phyloP scores from a whole-genome alignment of 1,284 basidiomycete species.

The Bjerkandera adusta region DNA sequence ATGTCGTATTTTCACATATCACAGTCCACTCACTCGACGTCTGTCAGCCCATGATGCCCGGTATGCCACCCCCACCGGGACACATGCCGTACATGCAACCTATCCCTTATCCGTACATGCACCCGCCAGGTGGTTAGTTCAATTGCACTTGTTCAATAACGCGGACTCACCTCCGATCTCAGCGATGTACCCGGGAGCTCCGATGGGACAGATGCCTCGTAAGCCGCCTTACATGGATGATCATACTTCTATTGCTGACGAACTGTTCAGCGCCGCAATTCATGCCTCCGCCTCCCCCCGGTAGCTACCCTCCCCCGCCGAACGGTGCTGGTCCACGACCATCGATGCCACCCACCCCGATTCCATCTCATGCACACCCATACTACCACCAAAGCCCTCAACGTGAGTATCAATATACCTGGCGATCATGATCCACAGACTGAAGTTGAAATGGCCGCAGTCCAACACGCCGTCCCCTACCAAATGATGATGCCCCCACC shows the following conservation, averaged over 20 bases:
- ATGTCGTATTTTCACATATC: conserved; percentile 1
- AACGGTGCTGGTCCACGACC: conserved; percentile 72
- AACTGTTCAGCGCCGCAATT: conserved; percentile 49
- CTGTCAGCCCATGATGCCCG: conserved; percentile 76
- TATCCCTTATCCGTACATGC: conserved; percentile 80
- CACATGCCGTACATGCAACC: conserved; percentile 83
- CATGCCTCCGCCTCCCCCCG: conserved; percentile 70
- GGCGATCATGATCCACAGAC: conserved; percentile 5
- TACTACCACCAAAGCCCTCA: conserved; percentile 87
- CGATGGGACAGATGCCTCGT: conserved; percentile 84
- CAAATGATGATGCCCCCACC: conserved; percentile 86
- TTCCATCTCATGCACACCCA: conserved; percentile 78
- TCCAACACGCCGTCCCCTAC: conserved; percentile 80
- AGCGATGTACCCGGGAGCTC: conserved; percentile 80
- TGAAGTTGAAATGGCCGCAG: conserved; percentile 38
- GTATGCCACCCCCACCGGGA: conserved; percentile 74
- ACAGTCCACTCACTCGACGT: too few relatives aligned
- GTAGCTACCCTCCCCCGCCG: conserved; percentile 68
- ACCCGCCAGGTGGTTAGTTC: conserved; percentile 54
- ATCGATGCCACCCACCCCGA: conserved; percentile 83
- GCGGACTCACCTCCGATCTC: conserved; percentile 10
- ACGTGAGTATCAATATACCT: conserved; percentile 50
- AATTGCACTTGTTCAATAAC: conserved; percentile 1
- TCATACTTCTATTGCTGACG: not conserved
- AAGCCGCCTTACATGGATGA: conserved; percentile 29